A percentile compares a stretch with the other conserved stretches of the same genome.
Evolutionary conservation across 2,329 filamentous ascomycete genomes (phyloP).

Genomic region (Neofusicoccum cordaticola): DNA sequence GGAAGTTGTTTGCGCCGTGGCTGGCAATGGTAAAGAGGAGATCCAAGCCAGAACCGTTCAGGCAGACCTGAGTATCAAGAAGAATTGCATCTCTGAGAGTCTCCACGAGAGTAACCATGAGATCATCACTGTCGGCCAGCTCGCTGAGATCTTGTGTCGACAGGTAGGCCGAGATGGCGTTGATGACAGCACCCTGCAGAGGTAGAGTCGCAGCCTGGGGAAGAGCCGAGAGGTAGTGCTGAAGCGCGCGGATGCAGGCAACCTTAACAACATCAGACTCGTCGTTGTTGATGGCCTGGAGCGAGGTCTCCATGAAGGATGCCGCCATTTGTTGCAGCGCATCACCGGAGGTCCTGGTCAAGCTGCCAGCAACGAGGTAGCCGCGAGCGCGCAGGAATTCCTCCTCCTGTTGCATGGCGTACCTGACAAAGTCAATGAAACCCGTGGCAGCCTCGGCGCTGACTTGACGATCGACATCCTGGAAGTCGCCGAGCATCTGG

Average conservation of each 20-base stretch:
- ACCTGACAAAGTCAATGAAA: slow-evolving; percentile 77
- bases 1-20: slow-evolving; percentile 84
- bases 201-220: slow-evolving; percentile 50
- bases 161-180: slow-evolving; percentile 68
- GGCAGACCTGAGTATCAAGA: slow-evolving; percentile 71
- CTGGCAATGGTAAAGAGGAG: slow-evolving; percentile 86
- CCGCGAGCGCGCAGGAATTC: slow-evolving; percentile 81
- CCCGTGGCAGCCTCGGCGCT: slow-evolving; percentile 65
- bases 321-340: slow-evolving; percentile 55
- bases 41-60: slow-evolving; percentile 74
- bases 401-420: slow-evolving; percentile 68
- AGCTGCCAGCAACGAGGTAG: slow-evolving; percentile 77
- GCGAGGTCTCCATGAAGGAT: slow-evolving; percentile 66
- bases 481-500: slow-evolving; percentile 77
- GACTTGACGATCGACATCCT: slow-evolving; percentile 72
- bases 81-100: slow-evolving; percentile 79
- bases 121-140: slow-evolving; percentile 83
- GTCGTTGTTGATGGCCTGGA: slow-evolving; percentile 73
- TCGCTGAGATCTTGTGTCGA: slow-evolving; percentile 77
- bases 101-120: slow-evolving; percentile 86
- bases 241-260: slow-evolving; percentile 81
- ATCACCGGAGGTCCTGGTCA: slow-evolving; percentile 67
- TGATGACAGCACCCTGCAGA: slow-evolving; percentile 61
- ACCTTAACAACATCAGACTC: slow-evolving; percentile 87
- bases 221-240: slow-evolving; percentile 61